These are phyloP conservation scores for Aspergillus sp. DNA, from an alignment of 2,329 filamentous ascomycete genomes.

Conservation along the genomic window DNA sequence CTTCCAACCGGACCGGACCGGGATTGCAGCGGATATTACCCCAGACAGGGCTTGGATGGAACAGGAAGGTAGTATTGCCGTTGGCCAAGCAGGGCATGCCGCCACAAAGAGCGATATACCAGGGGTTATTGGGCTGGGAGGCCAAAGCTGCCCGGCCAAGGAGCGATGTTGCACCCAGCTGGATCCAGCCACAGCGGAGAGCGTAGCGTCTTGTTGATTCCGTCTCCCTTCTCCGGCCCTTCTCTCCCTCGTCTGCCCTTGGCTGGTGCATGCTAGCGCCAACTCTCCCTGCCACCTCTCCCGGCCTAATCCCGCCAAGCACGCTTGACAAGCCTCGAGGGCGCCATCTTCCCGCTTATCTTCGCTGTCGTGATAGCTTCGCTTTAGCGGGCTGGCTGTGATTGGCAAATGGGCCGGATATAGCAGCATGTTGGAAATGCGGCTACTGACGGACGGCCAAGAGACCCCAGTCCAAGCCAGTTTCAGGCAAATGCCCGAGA, in stretches of 20 bases:
- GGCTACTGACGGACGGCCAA: background rate
- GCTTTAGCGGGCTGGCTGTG: background rate
- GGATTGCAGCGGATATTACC: too few species aligned
- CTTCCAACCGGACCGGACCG: too few species aligned
- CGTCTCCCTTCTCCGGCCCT: background rate
- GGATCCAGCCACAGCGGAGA: background rate
- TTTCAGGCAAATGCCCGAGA: background rate
- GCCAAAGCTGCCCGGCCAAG: too few species aligned
- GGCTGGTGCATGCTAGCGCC: too few species aligned
- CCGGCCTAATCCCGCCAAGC: background rate
- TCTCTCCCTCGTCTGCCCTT: too few species aligned
- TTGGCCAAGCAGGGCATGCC: too few species aligned
- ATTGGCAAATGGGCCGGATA: background rate
- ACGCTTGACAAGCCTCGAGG: background rate
- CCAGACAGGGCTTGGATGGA: too few species aligned
- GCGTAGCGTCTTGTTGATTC: background rate
- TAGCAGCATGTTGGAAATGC: background rate
- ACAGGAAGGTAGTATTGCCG: too few species aligned
- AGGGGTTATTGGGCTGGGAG: too few species aligned
- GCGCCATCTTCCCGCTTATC: background rate
- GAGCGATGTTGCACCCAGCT: background rate
- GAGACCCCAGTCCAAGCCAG: background rate
- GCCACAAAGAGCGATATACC: too few species aligned
- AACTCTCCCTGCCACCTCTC: background rate
- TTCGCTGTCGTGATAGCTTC: background rate